These are phyloP conservation scores for Exsudoporus floridanus DNA, from an alignment of 1,284 basidiomycete genomes.

Conservation along the genomic window DNA sequence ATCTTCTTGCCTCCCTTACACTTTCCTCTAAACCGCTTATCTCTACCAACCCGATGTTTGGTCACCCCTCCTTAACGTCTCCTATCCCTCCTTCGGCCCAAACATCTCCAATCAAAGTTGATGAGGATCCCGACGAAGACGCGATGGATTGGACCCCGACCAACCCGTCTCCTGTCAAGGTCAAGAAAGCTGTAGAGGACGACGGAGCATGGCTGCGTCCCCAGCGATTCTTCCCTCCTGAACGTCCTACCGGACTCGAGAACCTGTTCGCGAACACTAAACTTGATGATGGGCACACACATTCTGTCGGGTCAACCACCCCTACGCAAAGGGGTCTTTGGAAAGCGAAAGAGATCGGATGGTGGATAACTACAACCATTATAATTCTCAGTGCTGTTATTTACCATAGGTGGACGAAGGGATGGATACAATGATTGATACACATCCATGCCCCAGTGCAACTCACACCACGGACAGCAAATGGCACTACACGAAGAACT, in stretches of 20 bases:
- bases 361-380: constrained; percentile 38
- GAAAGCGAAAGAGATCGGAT: constrained; percentile 27
- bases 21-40: constrained; percentile 63
- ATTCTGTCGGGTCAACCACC: neutral
- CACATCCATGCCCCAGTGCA: constrained; percentile 8
- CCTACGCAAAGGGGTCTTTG: neutral
- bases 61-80: constrained; percentile 53
- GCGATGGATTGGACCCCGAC: constrained; percentile 74
- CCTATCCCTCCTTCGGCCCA: constrained; percentile 23
- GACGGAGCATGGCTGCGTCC: constrained; percentile 57
- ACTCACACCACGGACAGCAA: constrained; percentile 1
- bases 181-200: constrained; percentile 17
- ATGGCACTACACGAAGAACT: constrained; percentile 5
- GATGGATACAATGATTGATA: constrained; percentile 26
- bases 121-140: constrained; percentile 44
- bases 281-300: constrained; percentile 45
- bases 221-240: constrained; percentile 73
- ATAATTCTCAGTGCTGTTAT: constrained; percentile 34
- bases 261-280: constrained; percentile 65
- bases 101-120: constrained; percentile 19
- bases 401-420: constrained; percentile 22
- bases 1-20: constrained; percentile 60
- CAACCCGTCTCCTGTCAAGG: constrained; percentile 32
- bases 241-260: constrained; percentile 76
- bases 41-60: constrained; percentile 57